These are phyloP conservation scores for Cucurbitaria berberidis DNA, from an alignment of 2,329 filamentous ascomycete genomes.

Conservation along the genomic window DNA sequence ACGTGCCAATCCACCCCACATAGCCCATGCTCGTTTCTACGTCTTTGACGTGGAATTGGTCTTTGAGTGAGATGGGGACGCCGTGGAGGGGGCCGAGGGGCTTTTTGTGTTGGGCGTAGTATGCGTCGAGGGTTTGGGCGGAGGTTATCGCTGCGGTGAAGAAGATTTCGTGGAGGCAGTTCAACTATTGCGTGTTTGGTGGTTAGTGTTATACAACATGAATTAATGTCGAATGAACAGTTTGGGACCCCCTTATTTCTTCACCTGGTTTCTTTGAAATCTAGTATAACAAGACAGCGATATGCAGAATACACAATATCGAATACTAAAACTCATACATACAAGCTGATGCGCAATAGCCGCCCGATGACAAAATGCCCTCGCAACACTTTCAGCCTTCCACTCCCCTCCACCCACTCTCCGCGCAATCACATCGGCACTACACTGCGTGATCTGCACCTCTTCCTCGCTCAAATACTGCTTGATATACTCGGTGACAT, in stretches of 20 bases:
- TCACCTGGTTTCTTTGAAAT: no score
- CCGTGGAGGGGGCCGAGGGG: constrained; percentile 55
- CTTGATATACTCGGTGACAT: constrained; percentile 57
- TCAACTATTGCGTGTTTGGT: constrained; percentile 5
- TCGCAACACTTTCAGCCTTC: constrained; percentile 62
- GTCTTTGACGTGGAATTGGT: constrained; percentile 57
- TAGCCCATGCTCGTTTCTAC: constrained; percentile 64
- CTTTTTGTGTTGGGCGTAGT: constrained; percentile 43
- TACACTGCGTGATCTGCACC: constrained; percentile 66
- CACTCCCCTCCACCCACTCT: constrained; percentile 62
- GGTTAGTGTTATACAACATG: no score
- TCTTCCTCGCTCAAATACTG: constrained; percentile 62
- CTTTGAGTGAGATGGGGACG: constrained; percentile 56
- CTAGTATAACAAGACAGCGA: no score
- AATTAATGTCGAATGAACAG: no score
- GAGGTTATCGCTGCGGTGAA: constrained; percentile 54
- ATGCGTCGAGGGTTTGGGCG: constrained; percentile 51
- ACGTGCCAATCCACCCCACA: constrained; percentile 68
- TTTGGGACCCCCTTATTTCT: no score
- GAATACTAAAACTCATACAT: no score
- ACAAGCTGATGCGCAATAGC: constrained; percentile 59
- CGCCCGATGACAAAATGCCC: constrained; percentile 63
- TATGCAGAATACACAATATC: no score
- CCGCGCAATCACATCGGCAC: constrained; percentile 62
- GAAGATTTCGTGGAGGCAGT: constrained; percentile 57